Evolutionary conservation across 805 yeast species (phyloP), one percentile per base, ranked within the genome.

Genomic region (Candida coquimbonensis): DNA sequence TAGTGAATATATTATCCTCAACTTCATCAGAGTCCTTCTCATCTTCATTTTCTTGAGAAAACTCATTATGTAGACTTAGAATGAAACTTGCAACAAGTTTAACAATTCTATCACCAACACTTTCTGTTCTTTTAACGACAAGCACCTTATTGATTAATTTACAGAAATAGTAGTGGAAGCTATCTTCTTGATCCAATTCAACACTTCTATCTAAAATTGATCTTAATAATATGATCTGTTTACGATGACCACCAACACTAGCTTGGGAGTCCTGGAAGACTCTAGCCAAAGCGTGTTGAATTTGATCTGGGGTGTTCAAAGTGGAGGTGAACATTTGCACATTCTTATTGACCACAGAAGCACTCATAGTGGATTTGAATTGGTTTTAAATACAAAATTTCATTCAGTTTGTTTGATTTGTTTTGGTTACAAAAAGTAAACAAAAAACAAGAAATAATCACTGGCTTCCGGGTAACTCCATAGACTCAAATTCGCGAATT

Each of bases 241-340:
- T 84, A 40, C 86, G 70, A 62, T 89, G 96, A 2, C 90, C 83
- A 0, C 90, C 82, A 31, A 81, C 71, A 2, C 87, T 73, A 21
- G 65, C 51, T 57, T 89, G 97, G 0, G 93, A 86, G 46, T 83
- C 91, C 57, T 85, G 91, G 57, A 89, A 89, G 4, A 81, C 79
- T 46, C 75, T 80, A 1, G 85, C 80, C 54, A 83, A 67, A 4
- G 84, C 78, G 11, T 49, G 45, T 34, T 67, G 66, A 26, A 78
- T 63, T 46, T 68, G 72, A 27, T 64, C 67, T 0, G 61, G 63
- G 2, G 57, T 57, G 4, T 56, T 36, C n/a, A 62, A 47, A 47
- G 47, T 42, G 26, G 50, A 52, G 8, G 48, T 40, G 38, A 49
- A 35, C 16, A 21, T 31, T 36, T 25, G 35, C 14, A 29, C 31